These are phyloP conservation scores for Suillus clintonianus DNA, from an alignment of 768 basidiomycete genomes.

Conservation along the genomic window DNA sequence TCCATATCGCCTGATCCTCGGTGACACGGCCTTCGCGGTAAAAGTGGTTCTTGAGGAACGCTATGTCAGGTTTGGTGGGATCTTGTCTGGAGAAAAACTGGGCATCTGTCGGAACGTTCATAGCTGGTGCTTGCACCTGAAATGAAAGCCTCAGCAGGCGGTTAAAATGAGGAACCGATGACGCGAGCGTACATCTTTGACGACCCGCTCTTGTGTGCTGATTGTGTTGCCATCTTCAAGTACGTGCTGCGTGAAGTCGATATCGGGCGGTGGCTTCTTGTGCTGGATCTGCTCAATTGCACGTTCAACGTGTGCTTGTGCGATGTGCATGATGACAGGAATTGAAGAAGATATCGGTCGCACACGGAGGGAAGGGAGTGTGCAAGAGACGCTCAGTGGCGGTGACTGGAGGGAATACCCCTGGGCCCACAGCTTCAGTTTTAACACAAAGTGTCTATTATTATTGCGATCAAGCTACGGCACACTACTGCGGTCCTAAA, in stretches of 20 bases:
- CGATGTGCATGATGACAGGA: constrained; percentile 30
- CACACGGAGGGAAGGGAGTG: constrained; percentile 7
- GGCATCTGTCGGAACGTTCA: constrained; percentile 86
- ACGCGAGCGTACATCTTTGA: constrained; percentile 79
- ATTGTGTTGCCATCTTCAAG: constrained; percentile 92
- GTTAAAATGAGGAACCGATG: constrained; percentile 8
- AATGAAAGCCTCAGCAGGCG: neutral
- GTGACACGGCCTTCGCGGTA: constrained; percentile 93
- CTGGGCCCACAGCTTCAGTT: constrained; percentile 3
- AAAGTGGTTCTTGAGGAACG: constrained; percentile 98
- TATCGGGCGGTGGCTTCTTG: constrained; percentile 52
- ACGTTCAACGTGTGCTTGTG: constrained; percentile 36
- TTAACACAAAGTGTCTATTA: neutral
- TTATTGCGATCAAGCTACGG: neutral
- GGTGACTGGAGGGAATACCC: constrained; percentile 4
- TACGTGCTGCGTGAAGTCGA: constrained; percentile 91
- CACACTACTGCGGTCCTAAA: constrained; percentile 1
- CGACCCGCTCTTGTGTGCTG: constrained; percentile 91
- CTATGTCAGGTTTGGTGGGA: constrained; percentile 89
- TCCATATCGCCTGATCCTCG: constrained; percentile 94
- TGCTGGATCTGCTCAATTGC: constrained; percentile 41
- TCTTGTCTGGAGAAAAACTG: constrained; percentile 90
- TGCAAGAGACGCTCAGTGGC: constrained; percentile 8
- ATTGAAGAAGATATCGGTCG: constrained; percentile 8
- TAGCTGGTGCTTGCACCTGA: constrained; percentile 97